These are phyloP conservation scores for Mortierella sp. DNA, from an alignment of 371 early-diverging fungal genomes.

Conservation along the genomic window DNA sequence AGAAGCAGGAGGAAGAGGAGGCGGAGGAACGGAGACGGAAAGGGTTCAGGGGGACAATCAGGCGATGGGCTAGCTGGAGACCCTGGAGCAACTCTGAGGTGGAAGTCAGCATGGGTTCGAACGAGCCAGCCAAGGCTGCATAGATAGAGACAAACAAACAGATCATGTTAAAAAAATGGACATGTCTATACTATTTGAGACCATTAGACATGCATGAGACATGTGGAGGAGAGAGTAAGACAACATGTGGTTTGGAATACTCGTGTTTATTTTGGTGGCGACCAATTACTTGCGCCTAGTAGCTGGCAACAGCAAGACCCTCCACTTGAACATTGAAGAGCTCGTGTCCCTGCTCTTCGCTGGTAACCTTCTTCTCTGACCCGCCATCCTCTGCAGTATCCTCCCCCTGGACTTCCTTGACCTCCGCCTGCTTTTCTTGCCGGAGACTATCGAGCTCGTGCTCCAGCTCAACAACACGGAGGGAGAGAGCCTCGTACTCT, in stretches of 20 bases:
- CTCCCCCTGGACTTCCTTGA: too few relatives aligned
- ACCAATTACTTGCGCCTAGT: too few relatives aligned
- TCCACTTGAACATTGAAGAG: background rate
- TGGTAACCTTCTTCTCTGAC: background rate
- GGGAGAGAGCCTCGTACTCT: constrained; percentile 1
- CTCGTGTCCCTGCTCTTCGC: background rate
- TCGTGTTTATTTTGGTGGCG: too few relatives aligned
- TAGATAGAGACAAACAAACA: constrained; percentile 3
- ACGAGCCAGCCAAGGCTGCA: constrained; percentile 20
- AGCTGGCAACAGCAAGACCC: background rate
- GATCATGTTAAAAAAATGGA: too few relatives aligned
- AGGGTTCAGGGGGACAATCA: constrained; percentile 28
- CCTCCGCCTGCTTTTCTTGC: background rate
- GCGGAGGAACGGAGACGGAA: constrained; percentile 12
- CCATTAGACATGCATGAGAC: too few relatives aligned
- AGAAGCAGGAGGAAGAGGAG: constrained; percentile 46
- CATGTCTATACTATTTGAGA: too few relatives aligned
- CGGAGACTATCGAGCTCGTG: background rate
- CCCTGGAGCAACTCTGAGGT: constrained; percentile 27
- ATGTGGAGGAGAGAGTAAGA: too few relatives aligned
- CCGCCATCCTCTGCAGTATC: background rate
- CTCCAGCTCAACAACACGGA: constrained; percentile 17
- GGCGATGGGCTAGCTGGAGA: constrained; percentile 24
- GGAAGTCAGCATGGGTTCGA: constrained; percentile 21
- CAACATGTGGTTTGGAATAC: too few relatives aligned